These are phyloP conservation scores for Fremontodendron californicum DNA, from an alignment of 345 rosid species.

Conservation along the genomic window DNA sequence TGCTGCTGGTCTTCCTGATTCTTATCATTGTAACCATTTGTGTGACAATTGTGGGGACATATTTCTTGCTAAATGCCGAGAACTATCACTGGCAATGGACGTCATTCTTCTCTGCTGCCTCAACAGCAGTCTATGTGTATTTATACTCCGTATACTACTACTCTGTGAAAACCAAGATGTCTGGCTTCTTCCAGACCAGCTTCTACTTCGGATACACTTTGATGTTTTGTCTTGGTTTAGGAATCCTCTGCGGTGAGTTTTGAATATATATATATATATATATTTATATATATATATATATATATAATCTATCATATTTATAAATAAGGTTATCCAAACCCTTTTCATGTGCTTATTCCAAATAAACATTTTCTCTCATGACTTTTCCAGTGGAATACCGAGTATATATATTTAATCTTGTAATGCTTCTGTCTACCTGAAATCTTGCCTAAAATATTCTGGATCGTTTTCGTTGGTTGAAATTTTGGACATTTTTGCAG, in stretches of 20 bases:
- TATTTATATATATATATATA: too few relatives aligned
- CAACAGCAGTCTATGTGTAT: conserved; percentile 90
- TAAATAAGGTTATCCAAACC: not conserved
- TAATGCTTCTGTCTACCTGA: not conserved
- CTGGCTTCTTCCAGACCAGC: conserved; percentile 87
- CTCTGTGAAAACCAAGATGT: conserved; percentile 77
- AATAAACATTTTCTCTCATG: not conserved
- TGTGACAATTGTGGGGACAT: conserved; percentile 93
- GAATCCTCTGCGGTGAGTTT: conserved; percentile 88
- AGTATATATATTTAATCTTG: not conserved
- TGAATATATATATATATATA: too few relatives aligned
- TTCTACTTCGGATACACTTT: conserved; percentile 84
- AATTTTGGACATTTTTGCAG: not conserved
- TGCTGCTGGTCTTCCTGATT: conserved; percentile 85
- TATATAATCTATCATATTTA: not conserved
- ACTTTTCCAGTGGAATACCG: too few relatives aligned
- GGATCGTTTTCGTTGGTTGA: not conserved
- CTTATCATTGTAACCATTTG: conserved; percentile 86
- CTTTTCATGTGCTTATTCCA: not conserved
- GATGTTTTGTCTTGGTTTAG: conserved; percentile 96
- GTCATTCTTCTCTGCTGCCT: conserved; percentile 94
- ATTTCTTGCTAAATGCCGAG: conserved; percentile 93
- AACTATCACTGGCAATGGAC: conserved; percentile 99
- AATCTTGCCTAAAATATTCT: not conserved
- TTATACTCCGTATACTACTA: conserved; percentile 82